Conservation (phyloP, 2,329 filamentous ascomycete species). For the Colletotrichum theobromicola region DNA sequence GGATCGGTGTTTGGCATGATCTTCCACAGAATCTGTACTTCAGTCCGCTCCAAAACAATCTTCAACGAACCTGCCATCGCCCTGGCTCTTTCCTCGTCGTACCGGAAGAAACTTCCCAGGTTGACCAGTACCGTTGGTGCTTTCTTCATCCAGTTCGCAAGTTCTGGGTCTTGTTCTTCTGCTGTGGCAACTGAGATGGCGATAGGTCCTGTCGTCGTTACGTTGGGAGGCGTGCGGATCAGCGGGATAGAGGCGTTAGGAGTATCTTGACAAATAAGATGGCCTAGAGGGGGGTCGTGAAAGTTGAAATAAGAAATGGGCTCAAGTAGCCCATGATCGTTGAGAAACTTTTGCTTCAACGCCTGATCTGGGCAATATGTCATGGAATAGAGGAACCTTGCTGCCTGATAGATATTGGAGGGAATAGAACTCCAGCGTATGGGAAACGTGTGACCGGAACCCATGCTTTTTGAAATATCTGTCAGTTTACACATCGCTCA, state of each 20-base stretch:
- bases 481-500: neutral
- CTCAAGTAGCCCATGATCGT: slow-evolving; percentile 25
- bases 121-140: slow-evolving; percentile 30
- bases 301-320: slow-evolving; percentile 25
- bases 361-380: neutral
- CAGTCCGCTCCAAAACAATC: slow-evolving; percentile 23
- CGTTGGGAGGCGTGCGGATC: slow-evolving; percentile 24
- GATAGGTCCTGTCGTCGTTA: slow-evolving; percentile 27
- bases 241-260: slow-evolving; percentile 29
- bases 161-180: slow-evolving; percentile 28
- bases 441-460: slow-evolving; percentile 49
- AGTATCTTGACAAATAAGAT: slow-evolving; percentile 30
- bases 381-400: slow-evolving; percentile 22
- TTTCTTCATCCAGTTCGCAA: slow-evolving; percentile 25
- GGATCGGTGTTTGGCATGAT: neutral
- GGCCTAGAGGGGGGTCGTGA: slow-evolving; percentile 22
- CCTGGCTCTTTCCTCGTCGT: slow-evolving; percentile 25
- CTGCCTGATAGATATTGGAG: slow-evolving; percentile 38
- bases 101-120: slow-evolving; percentile 27
- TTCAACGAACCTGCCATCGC: slow-evolving; percentile 31
- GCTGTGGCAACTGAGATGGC: slow-evolving; percentile 22
- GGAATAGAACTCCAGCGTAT: slow-evolving; percentile 46
- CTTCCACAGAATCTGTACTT: slow-evolving; percentile 39
- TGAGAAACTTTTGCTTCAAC: neutral
- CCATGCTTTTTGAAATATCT: slow-evolving; percentile 32